A percentile compares a stretch with the other conserved stretches of the same genome.
Conservation (phyloP, 805 yeast species). For the Pichia nanzhaoensis region DNA sequence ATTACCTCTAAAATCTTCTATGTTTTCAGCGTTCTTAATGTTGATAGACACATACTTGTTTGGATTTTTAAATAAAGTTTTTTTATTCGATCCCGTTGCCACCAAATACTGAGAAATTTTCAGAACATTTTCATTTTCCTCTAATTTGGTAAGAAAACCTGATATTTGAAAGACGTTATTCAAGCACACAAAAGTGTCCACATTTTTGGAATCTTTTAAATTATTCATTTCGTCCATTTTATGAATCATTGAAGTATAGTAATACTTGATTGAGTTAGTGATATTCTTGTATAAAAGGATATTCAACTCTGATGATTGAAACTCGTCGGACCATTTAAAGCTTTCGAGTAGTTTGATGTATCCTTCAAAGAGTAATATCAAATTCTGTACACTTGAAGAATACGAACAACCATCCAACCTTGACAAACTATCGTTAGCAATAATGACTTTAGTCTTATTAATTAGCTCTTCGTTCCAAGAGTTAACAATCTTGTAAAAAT, state of each 20-base stretch:
- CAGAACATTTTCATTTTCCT: slow-evolving; percentile 8
- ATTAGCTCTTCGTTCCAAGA: slow-evolving; percentile 24
- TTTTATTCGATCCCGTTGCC: background rate
- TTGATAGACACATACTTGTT: slow-evolving; percentile 21
- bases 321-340: slow-evolving; percentile 59
- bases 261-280: slow-evolving; percentile 50
- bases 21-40: slow-evolving; percentile 26
- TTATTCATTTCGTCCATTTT: slow-evolving; percentile 4
- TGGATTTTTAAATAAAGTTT: background rate
- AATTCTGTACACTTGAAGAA: slow-evolving; percentile 24
- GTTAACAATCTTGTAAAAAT: slow-evolving; percentile 18
- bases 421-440: slow-evolving; percentile 50
- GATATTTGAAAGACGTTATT: slow-evolving; percentile 24
- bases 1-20: slow-evolving; percentile 26
- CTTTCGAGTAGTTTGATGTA: slow-evolving; percentile 46
- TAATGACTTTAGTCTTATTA: slow-evolving; percentile 38
- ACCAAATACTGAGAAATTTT: slow-evolving; percentile 16
- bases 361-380: slow-evolving; percentile 25
- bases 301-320: slow-evolving; percentile 55
- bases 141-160: slow-evolving; percentile 12
- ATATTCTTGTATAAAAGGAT: slow-evolving; percentile 57
- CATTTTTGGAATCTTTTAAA: slow-evolving; percentile 5
- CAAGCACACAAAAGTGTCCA: slow-evolving; percentile 26
- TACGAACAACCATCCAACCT: slow-evolving; percentile 29
- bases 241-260: slow-evolving; percentile 34